Evolutionary conservation across 192 early-diverging fungal species (phyloP), one percentile per base, ranked within the genome.

Genomic region (Glomus cerebriforme): DNA sequence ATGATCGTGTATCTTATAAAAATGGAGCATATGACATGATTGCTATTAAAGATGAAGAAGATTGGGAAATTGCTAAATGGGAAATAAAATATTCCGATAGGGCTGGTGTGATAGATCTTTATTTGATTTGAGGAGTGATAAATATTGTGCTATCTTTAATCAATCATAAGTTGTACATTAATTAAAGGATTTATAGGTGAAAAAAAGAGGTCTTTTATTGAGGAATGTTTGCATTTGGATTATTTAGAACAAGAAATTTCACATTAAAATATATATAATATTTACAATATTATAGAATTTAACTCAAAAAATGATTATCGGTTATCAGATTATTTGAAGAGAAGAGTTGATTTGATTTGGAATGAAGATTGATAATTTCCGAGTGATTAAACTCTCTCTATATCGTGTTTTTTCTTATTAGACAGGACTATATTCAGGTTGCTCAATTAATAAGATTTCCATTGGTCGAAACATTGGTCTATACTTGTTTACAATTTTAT

Each of bases 391-490:
- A 43, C 1, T 10, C 12, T 43, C 39, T 43, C 9, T 43, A 43
- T 2, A 2, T 12, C 1, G 10, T 43, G 1, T 43, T 43, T 43
- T 7, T 37, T 37, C 0, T 17, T 19, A 49, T 22, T 19, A 54
- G 19, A 54, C 4, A 19, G 49, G 17, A 7, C 6, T 22, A n/a
- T 54, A 54, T 0, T 54, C 19, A 22, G 49, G 49, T 17, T 54
- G 15, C 22, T 54, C 47, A 65, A 12, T 65, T 31, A 65, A 19
- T 65, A 65, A 65, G 15, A 12, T 15, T 32, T 65, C 63, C 63
- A 75, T 62, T 37, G 73, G 73, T 35, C n/a, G 26, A 60, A 75
- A 75, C 73, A 75, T 60, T 10, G 73, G 73, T 26, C 73, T 34
- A 75, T 75, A 75, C 58, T 75, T 62, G 7, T 75, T 75, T 9